phyloP scores from a whole-genome alignment of 495 filamentous ascomycete species.

The Hypoxylon rickii region DNA sequence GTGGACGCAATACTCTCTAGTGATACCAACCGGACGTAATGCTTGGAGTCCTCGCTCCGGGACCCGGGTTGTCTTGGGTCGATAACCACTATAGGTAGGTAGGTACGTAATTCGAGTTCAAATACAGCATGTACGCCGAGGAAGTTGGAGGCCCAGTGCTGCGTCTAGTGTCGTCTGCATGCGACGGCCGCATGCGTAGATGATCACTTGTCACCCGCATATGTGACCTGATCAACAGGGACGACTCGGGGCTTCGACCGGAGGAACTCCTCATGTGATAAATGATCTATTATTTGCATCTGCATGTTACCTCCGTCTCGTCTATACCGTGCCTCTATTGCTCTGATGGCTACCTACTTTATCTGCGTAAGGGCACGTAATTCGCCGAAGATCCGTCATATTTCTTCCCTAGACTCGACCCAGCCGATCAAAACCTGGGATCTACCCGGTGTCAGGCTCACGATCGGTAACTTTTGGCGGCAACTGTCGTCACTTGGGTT shows the following conservation, averaged over 20 bases:
- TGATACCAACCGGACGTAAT: slow-evolving; percentile 2
- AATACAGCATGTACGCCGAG: too few relatives aligned
- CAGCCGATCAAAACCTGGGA: too few relatives aligned
- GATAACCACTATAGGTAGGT: background rate
- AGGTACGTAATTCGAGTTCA: too few relatives aligned
- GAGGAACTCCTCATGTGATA: background rate
- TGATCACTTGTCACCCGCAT: too few relatives aligned
- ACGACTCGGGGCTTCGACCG: background rate
- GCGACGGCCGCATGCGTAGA: too few relatives aligned
- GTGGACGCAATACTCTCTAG: background rate
- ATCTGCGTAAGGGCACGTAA: too few relatives aligned
- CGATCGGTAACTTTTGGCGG: too few relatives aligned
- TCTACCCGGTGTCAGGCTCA: too few relatives aligned
- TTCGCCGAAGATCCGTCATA: too few relatives aligned
- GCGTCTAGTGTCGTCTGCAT: background rate
- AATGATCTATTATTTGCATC: background rate
- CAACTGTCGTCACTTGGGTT: slow-evolving; percentile 21
- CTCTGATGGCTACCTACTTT: too few relatives aligned
- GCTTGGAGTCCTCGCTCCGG: background rate
- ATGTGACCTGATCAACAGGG: background rate
- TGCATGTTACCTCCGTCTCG: background rate
- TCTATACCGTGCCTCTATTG: too few relatives aligned
- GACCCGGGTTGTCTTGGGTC: background rate
- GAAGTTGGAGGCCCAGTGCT: background rate
- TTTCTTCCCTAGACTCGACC: too few relatives aligned